These are phyloP conservation scores for Phialocephala subalpina DNA, from an alignment of 2,329 filamentous ascomycete species.

Conservation along the genomic window DNA sequence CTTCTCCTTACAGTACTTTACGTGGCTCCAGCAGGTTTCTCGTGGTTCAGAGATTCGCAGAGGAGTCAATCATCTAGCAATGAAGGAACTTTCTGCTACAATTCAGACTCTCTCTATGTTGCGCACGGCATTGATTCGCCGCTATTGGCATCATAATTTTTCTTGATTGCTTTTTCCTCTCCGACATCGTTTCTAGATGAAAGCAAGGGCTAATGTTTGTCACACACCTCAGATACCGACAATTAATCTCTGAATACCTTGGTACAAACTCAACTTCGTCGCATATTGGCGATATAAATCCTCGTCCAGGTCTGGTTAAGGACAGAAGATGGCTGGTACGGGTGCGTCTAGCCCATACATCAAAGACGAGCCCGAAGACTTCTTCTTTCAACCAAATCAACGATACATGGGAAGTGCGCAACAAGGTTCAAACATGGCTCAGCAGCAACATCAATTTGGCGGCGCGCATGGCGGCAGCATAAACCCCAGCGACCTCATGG, in stretches of 20 bases:
- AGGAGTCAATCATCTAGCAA: slow-evolving; percentile 9
- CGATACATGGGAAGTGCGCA: slow-evolving; percentile 42
- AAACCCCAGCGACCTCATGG: slow-evolving; percentile 88
- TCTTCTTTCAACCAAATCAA: slow-evolving; percentile 53
- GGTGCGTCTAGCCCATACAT: slow-evolving; percentile 63
- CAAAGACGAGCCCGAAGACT: slow-evolving; percentile 73
- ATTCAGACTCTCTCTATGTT: neutral
- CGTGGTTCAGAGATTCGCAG: slow-evolving; percentile 16
- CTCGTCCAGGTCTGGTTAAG: slow-evolving; percentile 28
- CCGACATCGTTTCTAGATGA: slow-evolving; percentile 8
- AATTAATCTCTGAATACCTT: slow-evolving; percentile 25
- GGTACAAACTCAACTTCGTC: slow-evolving; percentile 31
- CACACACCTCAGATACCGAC: slow-evolving; percentile 34
- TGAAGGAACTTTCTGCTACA: slow-evolving; percentile 8
- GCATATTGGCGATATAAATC: slow-evolving; percentile 28
- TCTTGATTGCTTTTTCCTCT: slow-evolving; percentile 28
- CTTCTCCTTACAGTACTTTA: slow-evolving; percentile 23
- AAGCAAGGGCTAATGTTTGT: slow-evolving; percentile 41
- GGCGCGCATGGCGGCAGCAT: slow-evolving; percentile 62
- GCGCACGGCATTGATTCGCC: slow-evolving; percentile 6
- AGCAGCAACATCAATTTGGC: slow-evolving; percentile 50
- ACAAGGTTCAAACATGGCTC: slow-evolving; percentile 50
- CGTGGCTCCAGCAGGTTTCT: slow-evolving; percentile 24
- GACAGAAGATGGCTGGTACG: slow-evolving; percentile 45
- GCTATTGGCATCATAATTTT: slow-evolving; percentile 21